Evolutionary conservation across 495 filamentous ascomycete species (phyloP).

Genomic region (Articulospora tetracladia): DNA sequence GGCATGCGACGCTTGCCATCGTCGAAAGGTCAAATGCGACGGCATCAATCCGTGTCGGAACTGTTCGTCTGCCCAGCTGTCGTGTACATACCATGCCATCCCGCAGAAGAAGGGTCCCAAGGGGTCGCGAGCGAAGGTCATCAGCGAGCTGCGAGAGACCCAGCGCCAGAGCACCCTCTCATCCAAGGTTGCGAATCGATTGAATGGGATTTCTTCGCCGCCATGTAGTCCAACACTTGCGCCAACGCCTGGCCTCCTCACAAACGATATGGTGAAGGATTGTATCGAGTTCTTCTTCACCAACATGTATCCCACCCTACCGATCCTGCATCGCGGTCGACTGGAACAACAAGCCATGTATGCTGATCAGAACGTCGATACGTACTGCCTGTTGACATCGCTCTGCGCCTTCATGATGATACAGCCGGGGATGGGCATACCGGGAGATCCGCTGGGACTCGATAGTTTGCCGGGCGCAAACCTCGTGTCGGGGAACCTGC

Average conservation of each 20-base stretch:
- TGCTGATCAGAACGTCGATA: slow-evolving; percentile 62
- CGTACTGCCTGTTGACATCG: slow-evolving; percentile 76
- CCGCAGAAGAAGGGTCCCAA: slow-evolving; percentile 87
- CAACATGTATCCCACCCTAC: slow-evolving; percentile 80
- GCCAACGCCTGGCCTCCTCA: slow-evolving; percentile 53
- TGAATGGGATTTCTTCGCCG: slow-evolving; percentile 37
- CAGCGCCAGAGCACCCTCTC: slow-evolving; percentile 57
- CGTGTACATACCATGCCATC: slow-evolving; percentile 78
- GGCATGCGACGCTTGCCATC: slow-evolving; percentile 80
- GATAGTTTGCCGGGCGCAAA: slow-evolving; percentile 50
- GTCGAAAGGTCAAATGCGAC: slow-evolving; percentile 79
- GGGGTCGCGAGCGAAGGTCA: slow-evolving; percentile 76
- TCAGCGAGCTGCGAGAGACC: slow-evolving; percentile 68
- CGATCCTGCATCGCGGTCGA: slow-evolving; percentile 67
- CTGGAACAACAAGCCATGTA: slow-evolving; percentile 61
- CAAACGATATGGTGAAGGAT: slow-evolving; percentile 55
- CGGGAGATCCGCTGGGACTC: slow-evolving; percentile 47
- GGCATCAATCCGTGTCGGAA: slow-evolving; percentile 68
- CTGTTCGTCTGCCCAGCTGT: slow-evolving; percentile 61
- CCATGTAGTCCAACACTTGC: slow-evolving; percentile 38
- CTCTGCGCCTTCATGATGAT: slow-evolving; percentile 84
- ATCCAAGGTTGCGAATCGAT: slow-evolving; percentile 41
- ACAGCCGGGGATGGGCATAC: slow-evolving; percentile 69
- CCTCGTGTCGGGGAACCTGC: slow-evolving; percentile 51
- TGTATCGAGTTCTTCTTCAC: slow-evolving; percentile 83